A percentile compares a stretch with the other conserved stretches of the same genome.
Conservation (phyloP, 148 eudicot genomes). For the Bassia scoparia region DNA sequence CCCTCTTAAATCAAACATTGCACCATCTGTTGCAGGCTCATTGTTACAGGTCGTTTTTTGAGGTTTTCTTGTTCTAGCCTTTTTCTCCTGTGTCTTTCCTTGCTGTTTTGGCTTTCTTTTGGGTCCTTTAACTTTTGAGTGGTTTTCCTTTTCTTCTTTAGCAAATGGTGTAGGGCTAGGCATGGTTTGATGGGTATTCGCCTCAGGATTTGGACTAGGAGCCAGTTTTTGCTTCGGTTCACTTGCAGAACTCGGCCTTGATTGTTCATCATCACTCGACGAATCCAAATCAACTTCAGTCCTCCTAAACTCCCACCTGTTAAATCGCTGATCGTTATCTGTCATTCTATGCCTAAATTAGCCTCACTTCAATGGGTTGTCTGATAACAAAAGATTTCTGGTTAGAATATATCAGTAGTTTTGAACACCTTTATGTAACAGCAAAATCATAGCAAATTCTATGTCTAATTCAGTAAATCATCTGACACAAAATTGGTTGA, state of each 20-base stretch:
- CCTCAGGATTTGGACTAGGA: conserved; percentile 24
- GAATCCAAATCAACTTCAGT: conserved; percentile 46
- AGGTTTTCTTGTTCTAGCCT: conserved; percentile 10
- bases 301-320: conserved; percentile 58
- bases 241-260: conserved; percentile 34
- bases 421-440: not conserved
- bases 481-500: not conserved
- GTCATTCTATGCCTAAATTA: conserved; percentile 36
- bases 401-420: not conserved
- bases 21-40: conserved; percentile 18
- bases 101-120: conserved; percentile 16
- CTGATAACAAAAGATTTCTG: not conserved
- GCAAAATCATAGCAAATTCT: not conserved
- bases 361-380: not conserved
- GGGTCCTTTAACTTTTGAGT: conserved; percentile 10
- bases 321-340: conserved; percentile 39
- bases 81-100: conserved; percentile 10
- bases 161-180: conserved; percentile 21
- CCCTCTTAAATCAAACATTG: conserved; percentile 36
- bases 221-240: conserved; percentile 37
- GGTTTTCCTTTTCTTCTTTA: conserved; percentile 15
- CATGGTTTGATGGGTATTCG: conserved; percentile 19
- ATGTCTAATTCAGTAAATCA: not conserved
- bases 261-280: conserved; percentile 46
- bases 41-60: conserved; percentile 11